Base-by-base conservation (phyloP, 345 rosid species). In the Mangifera indica region DNA sequence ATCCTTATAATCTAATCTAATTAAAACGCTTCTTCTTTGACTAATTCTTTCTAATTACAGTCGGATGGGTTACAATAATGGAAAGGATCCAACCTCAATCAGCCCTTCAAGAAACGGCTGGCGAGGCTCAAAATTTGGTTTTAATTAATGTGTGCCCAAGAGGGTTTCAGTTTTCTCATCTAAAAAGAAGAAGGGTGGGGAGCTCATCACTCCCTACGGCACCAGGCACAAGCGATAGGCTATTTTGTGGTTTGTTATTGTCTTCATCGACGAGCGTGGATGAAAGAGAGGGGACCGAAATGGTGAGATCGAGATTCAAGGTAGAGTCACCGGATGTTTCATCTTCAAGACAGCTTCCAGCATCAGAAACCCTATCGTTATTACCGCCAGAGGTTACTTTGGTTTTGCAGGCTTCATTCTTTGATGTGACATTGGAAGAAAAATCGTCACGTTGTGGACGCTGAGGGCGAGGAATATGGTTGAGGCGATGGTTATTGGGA, bases 401-500 rank as follows among this genome's bases (percentile, higher is more conserved):
- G 64, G 46, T 20, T 18, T 65, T 70, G 46, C 55, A 13, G 14
- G 59, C 32, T 3, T 58, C 44, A 12, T 9, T 20, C 67, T 57
- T 57, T 37, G 80, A 63, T 24, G 78, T 44, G 5, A 73, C 55
- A 49, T 63, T 61, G n/a, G 25, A 22, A 8, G 54, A 69, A n/a
- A 67, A 49, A 10, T 37, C 42, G 7, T 37, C 53, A 46, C 22
- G 72, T 34, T 44, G 67, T 29, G 66, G 71, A 58, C 44, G 68
- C 11, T 67, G 32, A 20, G 46, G n/a, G 20, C 6, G 75, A 45
- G 67, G 80, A 66, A 61, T 60, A 18, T 66, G 79, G n/a, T 74
- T 72, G 57, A 82, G 14, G 14, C 74, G 74, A 58, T 78, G 84
- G 75, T 84, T 80, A 21, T 84, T 80, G 17, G 87, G 85, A 76